Evolutionary conservation across 768 basidiomycete species (phyloP).

Genomic region (Lactifluus hygrophoroides): DNA sequence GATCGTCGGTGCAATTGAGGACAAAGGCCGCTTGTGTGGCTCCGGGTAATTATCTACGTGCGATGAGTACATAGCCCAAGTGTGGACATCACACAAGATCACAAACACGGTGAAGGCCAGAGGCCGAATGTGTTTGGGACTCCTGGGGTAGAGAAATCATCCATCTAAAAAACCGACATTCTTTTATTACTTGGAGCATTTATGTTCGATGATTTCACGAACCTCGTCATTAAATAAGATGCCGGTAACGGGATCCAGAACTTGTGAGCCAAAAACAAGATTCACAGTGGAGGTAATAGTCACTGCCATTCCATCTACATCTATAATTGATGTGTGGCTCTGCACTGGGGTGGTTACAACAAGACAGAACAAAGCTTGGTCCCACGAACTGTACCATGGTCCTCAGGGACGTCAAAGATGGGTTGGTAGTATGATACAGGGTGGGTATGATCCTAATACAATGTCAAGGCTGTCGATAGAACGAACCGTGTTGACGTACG

Average conservation of each 20-base stretch:
- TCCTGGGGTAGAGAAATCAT: slow-evolving; percentile 87
- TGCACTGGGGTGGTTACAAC: slow-evolving; percentile 26
- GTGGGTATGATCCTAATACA: slow-evolving; percentile 67
- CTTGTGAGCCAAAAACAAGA: slow-evolving; percentile 78
- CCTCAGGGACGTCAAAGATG: slow-evolving; percentile 61
- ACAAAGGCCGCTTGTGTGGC: slow-evolving; percentile 82
- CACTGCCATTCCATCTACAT: slow-evolving; percentile 81
- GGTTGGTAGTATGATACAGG: slow-evolving; percentile 77
- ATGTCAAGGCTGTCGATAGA: neutral
- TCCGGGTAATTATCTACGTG: slow-evolving; percentile 77
- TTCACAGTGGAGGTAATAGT: slow-evolving; percentile 86
- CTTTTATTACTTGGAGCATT: neutral
- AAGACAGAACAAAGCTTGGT: neutral
- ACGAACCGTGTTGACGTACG: slow-evolving; percentile 37
- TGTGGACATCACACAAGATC: neutral
- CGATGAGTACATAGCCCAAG: neutral
- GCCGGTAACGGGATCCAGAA: slow-evolving; percentile 81
- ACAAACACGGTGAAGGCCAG: slow-evolving; percentile 61
- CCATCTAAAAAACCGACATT: slow-evolving; percentile 43
- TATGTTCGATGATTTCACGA: slow-evolving; percentile 13
- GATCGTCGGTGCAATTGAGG: slow-evolving; percentile 76
- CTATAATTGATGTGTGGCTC: slow-evolving; percentile 82
- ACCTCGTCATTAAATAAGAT: slow-evolving; percentile 86
- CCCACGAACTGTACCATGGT: slow-evolving; percentile 73
- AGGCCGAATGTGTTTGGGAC: slow-evolving; percentile 77